A percentile compares a stretch with the other conserved stretches of the same genome.
phyloP scores from a whole-genome alignment of 2,329 filamentous ascomycete genomes.

The Corynespora cassiicola region DNA sequence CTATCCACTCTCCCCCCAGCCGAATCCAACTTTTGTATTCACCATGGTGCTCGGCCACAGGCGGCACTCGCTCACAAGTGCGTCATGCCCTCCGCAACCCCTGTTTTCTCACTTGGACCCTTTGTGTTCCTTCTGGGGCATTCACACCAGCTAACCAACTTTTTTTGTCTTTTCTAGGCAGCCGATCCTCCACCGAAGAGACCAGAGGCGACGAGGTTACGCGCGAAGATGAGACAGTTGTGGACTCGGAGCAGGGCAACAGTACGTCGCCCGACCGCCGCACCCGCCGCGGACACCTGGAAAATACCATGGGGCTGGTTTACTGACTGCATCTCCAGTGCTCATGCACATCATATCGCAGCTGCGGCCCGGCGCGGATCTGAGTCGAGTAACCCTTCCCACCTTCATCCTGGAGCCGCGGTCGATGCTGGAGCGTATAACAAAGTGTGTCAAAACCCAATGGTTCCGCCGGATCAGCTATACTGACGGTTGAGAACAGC shows the following conservation, averaged over 20 bases:
- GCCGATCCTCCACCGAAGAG: conserved; percentile 50
- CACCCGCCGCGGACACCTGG: no score
- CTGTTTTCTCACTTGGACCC: no score
- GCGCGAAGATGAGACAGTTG: conserved; percentile 74
- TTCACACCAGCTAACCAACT: no score
- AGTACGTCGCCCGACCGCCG: conserved; percentile 61
- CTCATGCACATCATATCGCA: conserved; percentile 97
- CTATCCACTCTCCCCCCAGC: conserved; percentile 1
- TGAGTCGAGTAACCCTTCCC: conserved; percentile 91
- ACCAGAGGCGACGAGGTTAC: conserved; percentile 47
- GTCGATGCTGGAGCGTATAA: conserved; percentile 98
- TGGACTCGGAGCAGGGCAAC: conserved; percentile 94
- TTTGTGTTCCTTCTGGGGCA: no score
- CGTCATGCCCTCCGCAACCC: no score
- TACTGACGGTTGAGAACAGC: conserved; percentile 57
- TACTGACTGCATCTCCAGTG: conserved; percentile 61
- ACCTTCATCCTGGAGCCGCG: conserved; percentile 98
- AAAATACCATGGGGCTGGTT: no score
- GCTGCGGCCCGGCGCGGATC: conserved; percentile 90
- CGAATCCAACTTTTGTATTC: no score
- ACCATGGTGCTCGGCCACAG: conserved; percentile 58
- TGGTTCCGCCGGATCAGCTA: no score
- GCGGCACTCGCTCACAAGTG: conserved; percentile 51
- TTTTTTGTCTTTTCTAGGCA: conserved; percentile 31
- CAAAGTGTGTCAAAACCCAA: conserved; percentile 89